Evolutionary conservation across 1,284 basidiomycete genomes (phyloP).

Genomic region (Leccinum subrobustum): DNA sequence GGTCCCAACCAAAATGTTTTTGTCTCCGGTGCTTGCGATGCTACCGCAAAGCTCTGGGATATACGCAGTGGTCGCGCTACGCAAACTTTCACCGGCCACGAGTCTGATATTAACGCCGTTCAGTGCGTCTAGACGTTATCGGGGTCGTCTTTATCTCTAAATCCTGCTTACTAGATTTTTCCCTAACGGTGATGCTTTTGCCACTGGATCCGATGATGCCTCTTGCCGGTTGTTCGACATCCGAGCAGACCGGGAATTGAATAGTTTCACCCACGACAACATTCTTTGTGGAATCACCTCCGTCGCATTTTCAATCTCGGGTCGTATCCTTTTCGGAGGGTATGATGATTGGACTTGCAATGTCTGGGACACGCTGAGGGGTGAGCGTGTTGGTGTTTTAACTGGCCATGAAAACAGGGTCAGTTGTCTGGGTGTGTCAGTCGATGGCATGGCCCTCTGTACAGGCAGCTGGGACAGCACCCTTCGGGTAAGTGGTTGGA

Average conservation of each 20-base stretch:
- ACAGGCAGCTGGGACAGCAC: conserved; percentile 98
- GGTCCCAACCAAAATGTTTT: conserved; percentile 95
- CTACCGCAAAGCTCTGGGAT: conserved; percentile 98
- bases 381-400: conserved; percentile 94
- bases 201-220: conserved; percentile 98
- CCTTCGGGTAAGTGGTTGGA: conserved; percentile 70
- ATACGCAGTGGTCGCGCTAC: conserved; percentile 95
- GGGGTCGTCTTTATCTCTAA: conserved; percentile 13
- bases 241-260: conserved; percentile 94
- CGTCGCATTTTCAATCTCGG: conserved; percentile 96
- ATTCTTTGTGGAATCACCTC: conserved; percentile 98
- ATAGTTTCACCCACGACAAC: conserved; percentile 97
- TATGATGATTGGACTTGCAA: conserved; percentile 99
- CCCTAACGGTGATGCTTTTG: conserved; percentile 98
- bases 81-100: conserved; percentile 98
- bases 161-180: conserved; percentile 72
- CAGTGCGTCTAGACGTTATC: conserved; percentile 59
- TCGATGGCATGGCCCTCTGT: conserved; percentile 96
- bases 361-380: conserved; percentile 98
- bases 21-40: conserved; percentile 98
- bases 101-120: conserved; percentile 99
- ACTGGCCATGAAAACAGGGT: conserved; percentile 98
- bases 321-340: conserved; percentile 95
- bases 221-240: conserved; percentile 98
- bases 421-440: conserved; percentile 92